These are phyloP conservation scores for Ormosia semicastrata DNA, from an alignment of 306 rosid species.

Conservation along the genomic window DNA sequence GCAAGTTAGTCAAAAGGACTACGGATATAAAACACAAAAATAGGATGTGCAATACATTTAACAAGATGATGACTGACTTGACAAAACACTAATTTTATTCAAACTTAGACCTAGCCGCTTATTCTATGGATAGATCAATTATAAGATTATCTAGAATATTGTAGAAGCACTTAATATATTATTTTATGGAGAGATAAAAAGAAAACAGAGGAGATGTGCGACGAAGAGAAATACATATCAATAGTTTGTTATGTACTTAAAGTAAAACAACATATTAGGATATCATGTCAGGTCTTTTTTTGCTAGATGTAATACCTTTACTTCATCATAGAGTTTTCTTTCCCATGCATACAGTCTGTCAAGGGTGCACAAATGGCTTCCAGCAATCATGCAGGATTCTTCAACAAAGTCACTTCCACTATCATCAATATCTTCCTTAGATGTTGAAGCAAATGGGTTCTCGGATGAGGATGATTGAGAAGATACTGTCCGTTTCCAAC, in stretches of 20 bases:
- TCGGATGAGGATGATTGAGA: conserved; percentile 76
- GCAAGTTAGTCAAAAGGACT: neutral
- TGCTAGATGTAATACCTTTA: conserved; percentile 52
- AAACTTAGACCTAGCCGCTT: neutral
- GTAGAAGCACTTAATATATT: neutral
- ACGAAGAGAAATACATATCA: neutral
- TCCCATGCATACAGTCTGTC: conserved; percentile 89
- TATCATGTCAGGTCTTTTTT: neutral
- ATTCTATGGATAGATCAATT: neutral
- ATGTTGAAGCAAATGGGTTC: conserved; percentile 56
- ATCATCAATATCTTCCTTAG: conserved; percentile 75
- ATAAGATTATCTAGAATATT: neutral
- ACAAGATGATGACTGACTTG: neutral
- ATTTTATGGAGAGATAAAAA: neutral
- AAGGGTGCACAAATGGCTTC: conserved; percentile 76
- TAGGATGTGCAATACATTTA: neutral
- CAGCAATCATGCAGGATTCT: conserved; percentile 78
- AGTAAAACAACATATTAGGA: neutral
- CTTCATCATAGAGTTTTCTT: conserved; percentile 82
- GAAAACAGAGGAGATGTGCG: neutral
- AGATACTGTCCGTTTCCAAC: conserved; percentile 84
- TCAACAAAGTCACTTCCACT: conserved; percentile 85
- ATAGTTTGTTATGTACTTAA: neutral
- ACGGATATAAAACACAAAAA: neutral
- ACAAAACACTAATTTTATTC: neutral